phyloP scores from a whole-genome alignment of 441 rosid genomes.

The Pelargonium fulgidum region DNA sequence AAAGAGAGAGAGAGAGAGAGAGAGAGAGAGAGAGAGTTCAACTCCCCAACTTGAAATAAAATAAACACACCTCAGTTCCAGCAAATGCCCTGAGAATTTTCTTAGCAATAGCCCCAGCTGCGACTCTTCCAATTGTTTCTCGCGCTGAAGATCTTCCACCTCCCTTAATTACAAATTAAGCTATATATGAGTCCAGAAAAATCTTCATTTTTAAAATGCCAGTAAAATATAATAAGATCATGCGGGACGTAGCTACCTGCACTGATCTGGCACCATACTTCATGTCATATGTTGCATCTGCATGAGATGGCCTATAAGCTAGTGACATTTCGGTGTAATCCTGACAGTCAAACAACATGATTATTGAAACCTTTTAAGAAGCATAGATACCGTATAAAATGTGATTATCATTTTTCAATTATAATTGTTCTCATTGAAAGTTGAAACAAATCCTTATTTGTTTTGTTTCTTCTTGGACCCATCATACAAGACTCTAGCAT shows the following conservation, averaged over 20 bases:
- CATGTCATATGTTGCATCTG: conserved; percentile 98
- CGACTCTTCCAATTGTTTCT: conserved; percentile 97
- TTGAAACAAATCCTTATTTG: conserved; percentile 2
- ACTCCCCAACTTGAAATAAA: conserved; percentile 6
- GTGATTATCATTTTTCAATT: background rate
- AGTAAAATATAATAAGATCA: background rate
- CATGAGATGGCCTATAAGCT: conserved; percentile 96
- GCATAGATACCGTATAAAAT: background rate
- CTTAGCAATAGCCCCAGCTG: conserved; percentile 95
- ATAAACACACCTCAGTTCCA: conserved; percentile 68
- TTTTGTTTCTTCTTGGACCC: background rate
- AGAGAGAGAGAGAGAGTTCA: conserved; percentile 7
- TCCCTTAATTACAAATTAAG: conserved; percentile 51
- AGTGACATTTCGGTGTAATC: conserved; percentile 91
- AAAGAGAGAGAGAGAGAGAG: background rate
- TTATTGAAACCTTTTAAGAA: conserved; percentile 7
- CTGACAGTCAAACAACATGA: conserved; percentile 33
- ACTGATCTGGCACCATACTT: conserved; percentile 93
- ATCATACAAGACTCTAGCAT: conserved; percentile 10
- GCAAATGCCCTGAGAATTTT: conserved; percentile 72
- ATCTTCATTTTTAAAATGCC: conserved; percentile 1
- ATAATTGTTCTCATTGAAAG: background rate
- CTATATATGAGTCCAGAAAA: conserved; percentile 5
- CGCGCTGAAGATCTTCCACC: conserved; percentile 98
- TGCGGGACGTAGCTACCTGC: conserved; percentile 41